These are phyloP conservation scores for Pseudozyma thailandica DNA, from an alignment of 1,284 basidiomycete species.

Conservation along the genomic window DNA sequence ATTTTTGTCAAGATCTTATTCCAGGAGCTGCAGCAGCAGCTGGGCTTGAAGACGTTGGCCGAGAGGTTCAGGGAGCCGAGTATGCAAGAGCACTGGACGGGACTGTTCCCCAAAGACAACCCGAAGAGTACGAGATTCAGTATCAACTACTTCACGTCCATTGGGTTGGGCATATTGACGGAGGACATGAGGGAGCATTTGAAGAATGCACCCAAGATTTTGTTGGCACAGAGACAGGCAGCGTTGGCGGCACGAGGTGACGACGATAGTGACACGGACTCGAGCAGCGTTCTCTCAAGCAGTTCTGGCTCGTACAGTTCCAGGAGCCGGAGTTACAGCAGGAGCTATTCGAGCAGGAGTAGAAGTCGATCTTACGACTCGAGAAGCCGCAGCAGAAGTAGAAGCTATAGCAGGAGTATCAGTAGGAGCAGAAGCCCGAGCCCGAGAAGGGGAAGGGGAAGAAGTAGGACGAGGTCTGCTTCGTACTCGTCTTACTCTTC, in stretches of 20 bases:
- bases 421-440: conserved; percentile 22
- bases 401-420: conserved; percentile 27
- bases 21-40: conserved; percentile 90
- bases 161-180: conserved; percentile 88
- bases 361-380: conserved; percentile 40
- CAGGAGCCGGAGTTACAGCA: conserved; percentile 33
- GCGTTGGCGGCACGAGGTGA: conserved; percentile 55
- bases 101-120: conserved; percentile 94
- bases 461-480: conserved; percentile 29
- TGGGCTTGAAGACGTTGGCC: conserved; percentile 83
- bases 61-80: conserved; percentile 77
- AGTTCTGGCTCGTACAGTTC: conserved; percentile 36
- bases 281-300: conserved; percentile 34
- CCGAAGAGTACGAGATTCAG: conserved; percentile 96
- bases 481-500: conserved; percentile 46
- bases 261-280: conserved; percentile 41
- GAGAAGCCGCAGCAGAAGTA: conserved; percentile 2
- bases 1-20: conserved; percentile 98
- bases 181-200: conserved; percentile 97
- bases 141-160: conserved; percentile 93
- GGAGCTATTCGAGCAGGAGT: conserved; percentile 29
- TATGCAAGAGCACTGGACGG: conserved; percentile 78
- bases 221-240: conserved; percentile 86
- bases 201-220: conserved; percentile 89
- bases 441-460: conserved; percentile 20